phyloP scores from a whole-genome alignment of 1,284 basidiomycete genomes.

The Tylopilus sp. region DNA sequence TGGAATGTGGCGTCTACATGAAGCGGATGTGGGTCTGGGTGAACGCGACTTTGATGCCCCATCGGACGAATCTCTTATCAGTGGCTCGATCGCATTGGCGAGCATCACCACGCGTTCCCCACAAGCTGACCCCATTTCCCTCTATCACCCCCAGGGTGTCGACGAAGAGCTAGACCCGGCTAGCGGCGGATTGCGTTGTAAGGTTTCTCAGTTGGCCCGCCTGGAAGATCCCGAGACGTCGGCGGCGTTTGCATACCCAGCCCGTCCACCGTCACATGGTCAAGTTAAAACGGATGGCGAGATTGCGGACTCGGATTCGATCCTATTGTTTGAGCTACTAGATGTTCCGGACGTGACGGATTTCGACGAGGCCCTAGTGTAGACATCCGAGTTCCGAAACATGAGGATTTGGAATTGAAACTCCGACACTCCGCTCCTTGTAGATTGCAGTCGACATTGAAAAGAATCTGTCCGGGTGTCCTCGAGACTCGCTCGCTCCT shows the following conservation, averaged over 20 bases:
- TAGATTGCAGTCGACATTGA: conserved; percentile 16
- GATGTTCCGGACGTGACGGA: conserved; percentile 9
- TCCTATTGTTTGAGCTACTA: conserved; percentile 16
- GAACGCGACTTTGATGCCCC: conserved; percentile 10
- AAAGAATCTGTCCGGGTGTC: conserved; percentile 11
- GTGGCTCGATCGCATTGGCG: conserved; percentile 13
- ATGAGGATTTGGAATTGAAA: conserved; percentile 19
- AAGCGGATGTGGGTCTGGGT: conserved; percentile 5
- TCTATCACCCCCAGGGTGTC: conserved; percentile 15
- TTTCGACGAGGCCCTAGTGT: conserved; percentile 12
- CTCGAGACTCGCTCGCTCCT: conserved; percentile 23
- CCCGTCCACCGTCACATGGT: conserved; percentile 8
- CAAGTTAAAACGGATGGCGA: conserved; percentile 7
- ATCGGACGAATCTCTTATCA: conserved; percentile 31
- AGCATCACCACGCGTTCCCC: conserved; percentile 17
- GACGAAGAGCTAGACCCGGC: conserved; percentile 11
- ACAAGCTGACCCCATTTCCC: conserved; percentile 10
- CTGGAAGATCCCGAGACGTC: conserved; percentile 22
- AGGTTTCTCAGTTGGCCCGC: conserved; percentile 10
- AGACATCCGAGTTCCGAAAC: conserved; percentile 27
- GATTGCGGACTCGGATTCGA: conserved; percentile 15
- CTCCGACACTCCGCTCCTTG: conserved; percentile 30
- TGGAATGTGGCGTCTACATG: conserved; percentile 15
- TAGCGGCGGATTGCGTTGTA: conserved; percentile 8
- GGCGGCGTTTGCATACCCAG: conserved; percentile 3